A percentile compares a stretch with the other conserved stretches of the same genome.
Conservation (phyloP, 805 yeast species). For the Jamesozyma lodderae region DNA sequence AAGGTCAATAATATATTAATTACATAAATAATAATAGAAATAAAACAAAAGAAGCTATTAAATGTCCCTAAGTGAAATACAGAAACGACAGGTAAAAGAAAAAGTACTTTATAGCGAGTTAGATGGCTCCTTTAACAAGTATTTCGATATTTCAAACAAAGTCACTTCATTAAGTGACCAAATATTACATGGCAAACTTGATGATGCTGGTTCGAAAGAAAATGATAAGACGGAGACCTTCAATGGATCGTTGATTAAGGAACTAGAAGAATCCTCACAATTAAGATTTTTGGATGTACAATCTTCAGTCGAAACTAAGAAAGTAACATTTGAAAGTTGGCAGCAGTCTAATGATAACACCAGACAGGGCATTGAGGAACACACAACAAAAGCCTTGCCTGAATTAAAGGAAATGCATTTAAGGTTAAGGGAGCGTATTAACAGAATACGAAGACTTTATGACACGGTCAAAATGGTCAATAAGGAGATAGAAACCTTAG, state of each 20-base stretch:
- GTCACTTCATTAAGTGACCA: conserved; percentile 13
- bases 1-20: too few relatives aligned
- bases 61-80: conserved; percentile 7
- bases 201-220: conserved; percentile 3
- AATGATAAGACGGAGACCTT: conserved; percentile 3
- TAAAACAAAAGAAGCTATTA: not conserved
- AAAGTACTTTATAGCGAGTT: conserved; percentile 23
- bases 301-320: conserved; percentile 21
- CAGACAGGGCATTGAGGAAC: conserved; percentile 9
- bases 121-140: conserved; percentile 20
- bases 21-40: not conserved
- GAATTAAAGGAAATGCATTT: conserved; percentile 8
- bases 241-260: conserved; percentile 6
- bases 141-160: conserved; percentile 17
- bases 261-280: conserved; percentile 11
- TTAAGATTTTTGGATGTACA: conserved; percentile 21
- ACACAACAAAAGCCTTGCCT: conserved; percentile 10
- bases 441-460: conserved; percentile 19
- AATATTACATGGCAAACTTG: conserved; percentile 17
- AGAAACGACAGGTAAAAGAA: conserved; percentile 15
- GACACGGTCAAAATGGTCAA: conserved; percentile 18
- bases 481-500: conserved; percentile 17
- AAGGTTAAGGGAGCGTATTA: conserved; percentile 13
- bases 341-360: conserved; percentile 17
- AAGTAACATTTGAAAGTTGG: conserved; percentile 17